phyloP scores from a whole-genome alignment of 225 moss, liverwort and hornwort species.

The Lunularia cruciata region DNA sequence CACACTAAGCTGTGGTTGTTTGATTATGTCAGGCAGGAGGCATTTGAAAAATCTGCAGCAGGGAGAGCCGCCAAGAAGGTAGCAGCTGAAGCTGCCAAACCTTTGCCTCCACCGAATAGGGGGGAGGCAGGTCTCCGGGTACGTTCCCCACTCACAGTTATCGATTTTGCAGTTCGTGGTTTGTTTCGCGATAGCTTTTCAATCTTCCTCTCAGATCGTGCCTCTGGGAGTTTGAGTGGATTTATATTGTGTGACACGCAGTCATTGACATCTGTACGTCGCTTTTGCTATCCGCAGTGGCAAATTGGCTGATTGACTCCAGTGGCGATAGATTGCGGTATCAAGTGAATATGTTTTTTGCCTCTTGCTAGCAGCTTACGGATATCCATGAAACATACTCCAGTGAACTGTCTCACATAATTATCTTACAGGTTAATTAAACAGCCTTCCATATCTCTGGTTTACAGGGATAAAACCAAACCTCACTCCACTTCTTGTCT shows the following conservation, averaged over 20 bases:
- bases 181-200: no score
- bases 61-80: constrained; percentile 40
- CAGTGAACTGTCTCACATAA: no score
- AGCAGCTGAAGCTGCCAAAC: constrained; percentile 35
- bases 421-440: not conserved
- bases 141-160: not conserved
- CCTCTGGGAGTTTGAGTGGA: not conserved
- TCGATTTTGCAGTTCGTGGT: no score
- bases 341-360: not conserved
- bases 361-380: not conserved
- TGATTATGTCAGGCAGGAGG: constrained; percentile 30
- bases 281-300: not conserved
- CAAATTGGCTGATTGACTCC: not conserved
- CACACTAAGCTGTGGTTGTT: not conserved
- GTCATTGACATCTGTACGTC: not conserved
- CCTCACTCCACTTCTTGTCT: not conserved
- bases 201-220: not conserved
- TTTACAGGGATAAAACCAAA: not conserved
- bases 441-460: not conserved
- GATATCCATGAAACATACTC: no score
- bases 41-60: constrained; percentile 37
- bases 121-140: constrained; percentile 40
- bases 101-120: constrained; percentile 25
- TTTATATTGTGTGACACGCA: not conserved
- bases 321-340: not conserved